A percentile compares a stretch with the other conserved stretches of the same genome.
These are phyloP conservation scores for Schizochytrium sp. DNA, from an alignment of 108 stramenopile species.

Conservation along the genomic window DNA sequence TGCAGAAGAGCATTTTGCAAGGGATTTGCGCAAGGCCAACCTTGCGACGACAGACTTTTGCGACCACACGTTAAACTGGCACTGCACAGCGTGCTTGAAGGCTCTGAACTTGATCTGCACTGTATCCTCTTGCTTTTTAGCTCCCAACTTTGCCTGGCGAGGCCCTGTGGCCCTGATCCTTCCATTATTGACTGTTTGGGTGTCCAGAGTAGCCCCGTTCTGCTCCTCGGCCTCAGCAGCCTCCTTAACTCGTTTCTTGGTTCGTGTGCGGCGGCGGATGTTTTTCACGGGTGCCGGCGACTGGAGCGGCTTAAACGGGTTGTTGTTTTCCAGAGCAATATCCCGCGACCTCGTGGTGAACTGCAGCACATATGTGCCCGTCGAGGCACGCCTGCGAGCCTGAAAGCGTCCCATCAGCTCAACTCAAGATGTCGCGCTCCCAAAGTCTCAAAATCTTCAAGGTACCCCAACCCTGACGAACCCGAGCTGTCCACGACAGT, in stretches of 20 bases:
- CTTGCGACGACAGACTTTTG: not conserved
- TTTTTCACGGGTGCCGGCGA: not conserved
- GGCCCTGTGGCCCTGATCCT: no score
- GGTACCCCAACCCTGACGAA: no score
- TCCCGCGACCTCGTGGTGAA: not conserved
- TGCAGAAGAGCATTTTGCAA: not conserved
- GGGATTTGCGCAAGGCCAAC: not conserved
- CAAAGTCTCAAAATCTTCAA: no score
- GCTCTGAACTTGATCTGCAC: not conserved
- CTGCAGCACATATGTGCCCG: slow-evolving; percentile 1
- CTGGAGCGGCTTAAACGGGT: not conserved
- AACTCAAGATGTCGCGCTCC: not conserved
- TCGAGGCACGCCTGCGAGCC: not conserved
- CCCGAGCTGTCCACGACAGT: no score
- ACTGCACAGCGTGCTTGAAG: slow-evolving; percentile 2
- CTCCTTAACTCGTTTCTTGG: not conserved
- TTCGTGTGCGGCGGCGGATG: not conserved
- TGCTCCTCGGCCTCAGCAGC: not conserved
- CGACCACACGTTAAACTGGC: not conserved
- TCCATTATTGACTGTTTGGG: no score
- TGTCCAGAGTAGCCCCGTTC: not conserved
- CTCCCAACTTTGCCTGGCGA: no score
- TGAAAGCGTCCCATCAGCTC: not conserved
- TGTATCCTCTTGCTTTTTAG: no score
- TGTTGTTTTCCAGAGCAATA: not conserved